Percentiles rank a stretch among this genome's conserved stretches.
These are phyloP conservation scores for Penicillium thymicola DNA, from an alignment of 2,329 filamentous ascomycete species.

Conservation along the genomic window DNA sequence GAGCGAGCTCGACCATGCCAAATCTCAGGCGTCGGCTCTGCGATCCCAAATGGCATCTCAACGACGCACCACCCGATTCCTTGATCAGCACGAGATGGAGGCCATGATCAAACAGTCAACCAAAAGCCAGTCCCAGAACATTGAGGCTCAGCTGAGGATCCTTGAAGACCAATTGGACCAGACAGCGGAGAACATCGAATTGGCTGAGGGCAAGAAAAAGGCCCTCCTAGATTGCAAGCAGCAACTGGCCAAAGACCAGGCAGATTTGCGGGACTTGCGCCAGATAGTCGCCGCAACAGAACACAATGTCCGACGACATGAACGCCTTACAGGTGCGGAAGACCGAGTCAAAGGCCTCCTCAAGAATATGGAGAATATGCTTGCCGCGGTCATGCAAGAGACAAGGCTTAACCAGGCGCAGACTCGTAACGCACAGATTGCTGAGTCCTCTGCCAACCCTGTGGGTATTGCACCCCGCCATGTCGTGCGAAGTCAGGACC, in stretches of 20 bases:
- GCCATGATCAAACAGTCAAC: not conserved
- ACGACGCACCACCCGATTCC: not conserved
- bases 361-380: rapidly evolving
- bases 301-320: rapidly evolving
- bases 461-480: not conserved
- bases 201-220: not conserved
- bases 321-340: not conserved
- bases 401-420: not conserved
- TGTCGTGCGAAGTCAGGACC: not conserved
- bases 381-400: not conserved
- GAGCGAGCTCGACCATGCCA: rapidly evolving
- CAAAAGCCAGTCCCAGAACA: not conserved
- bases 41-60: rapidly evolving
- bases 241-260: no score
- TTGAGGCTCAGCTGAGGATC: not conserved
- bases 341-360: not conserved
- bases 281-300: rapidly evolving
- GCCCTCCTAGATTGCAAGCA: not conserved
- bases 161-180: not conserved
- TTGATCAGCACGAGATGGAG: not conserved
- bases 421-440: not conserved
- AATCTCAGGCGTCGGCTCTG: not conserved
- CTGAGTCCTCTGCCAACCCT: not conserved
- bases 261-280: rapidly evolving
- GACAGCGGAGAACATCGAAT: not conserved